Conservation (phyloP, 164 flowering plant genomes). For the Aristolochia contorta region DNA sequence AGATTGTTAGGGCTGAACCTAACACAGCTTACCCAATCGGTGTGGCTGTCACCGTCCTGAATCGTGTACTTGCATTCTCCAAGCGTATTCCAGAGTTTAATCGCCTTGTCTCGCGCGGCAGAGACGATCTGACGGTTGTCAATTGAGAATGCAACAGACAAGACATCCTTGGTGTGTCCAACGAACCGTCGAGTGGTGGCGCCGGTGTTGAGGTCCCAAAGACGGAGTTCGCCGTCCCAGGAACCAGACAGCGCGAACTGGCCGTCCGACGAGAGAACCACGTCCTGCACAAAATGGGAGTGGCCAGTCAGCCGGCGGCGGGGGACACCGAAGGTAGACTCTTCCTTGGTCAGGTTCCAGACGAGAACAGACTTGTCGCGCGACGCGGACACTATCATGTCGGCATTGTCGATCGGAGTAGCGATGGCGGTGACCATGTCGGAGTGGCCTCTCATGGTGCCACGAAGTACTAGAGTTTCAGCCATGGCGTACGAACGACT, state of each 20-base stretch:
- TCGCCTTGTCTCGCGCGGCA: constrained; percentile 71
- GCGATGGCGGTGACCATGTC: constrained; percentile 92
- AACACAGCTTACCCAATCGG: constrained; percentile 80
- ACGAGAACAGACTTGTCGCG: constrained; percentile 80
- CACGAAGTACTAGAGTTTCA: constrained; percentile 43
- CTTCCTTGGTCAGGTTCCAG: constrained; percentile 74
- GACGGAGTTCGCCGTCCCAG: constrained; percentile 87
- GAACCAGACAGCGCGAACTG: constrained; percentile 86
- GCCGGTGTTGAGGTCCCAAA: constrained; percentile 76
- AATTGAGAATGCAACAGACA: constrained; percentile 13
- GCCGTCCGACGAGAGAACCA: constrained; percentile 84
- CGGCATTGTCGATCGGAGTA: constrained; percentile 77
- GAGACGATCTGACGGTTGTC: constrained; percentile 59
- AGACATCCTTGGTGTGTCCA: constrained; percentile 77
- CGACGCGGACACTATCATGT: constrained; percentile 77
- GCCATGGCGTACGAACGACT: constrained; percentile 24
- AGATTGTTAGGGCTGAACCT: constrained; percentile 58
- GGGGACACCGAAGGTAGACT: constrained; percentile 48
- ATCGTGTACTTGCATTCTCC: constrained; percentile 90
- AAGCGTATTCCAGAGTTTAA: constrained; percentile 84
- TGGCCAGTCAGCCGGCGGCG: constrained; percentile 82
- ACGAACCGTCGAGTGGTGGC: constrained; percentile 63
- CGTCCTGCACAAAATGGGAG: constrained; percentile 90
- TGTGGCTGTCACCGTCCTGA: constrained; percentile 51
- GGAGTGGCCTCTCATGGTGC: constrained; percentile 73